phyloP scores from a whole-genome alignment of 1,284 basidiomycete species.

The Irpex sp. region DNA sequence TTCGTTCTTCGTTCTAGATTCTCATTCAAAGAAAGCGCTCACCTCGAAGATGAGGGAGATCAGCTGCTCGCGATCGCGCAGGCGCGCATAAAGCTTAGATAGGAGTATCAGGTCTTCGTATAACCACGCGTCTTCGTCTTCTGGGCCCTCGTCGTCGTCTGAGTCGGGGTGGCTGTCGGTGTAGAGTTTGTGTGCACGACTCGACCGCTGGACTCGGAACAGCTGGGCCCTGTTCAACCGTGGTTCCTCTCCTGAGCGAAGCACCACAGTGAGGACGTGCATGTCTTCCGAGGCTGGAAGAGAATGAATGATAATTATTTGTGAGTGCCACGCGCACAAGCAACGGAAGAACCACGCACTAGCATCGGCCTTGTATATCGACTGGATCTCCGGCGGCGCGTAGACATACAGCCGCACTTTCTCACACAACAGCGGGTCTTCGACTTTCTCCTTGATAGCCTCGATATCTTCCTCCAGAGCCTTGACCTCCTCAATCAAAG shows the following conservation, averaged over 20 bases:
- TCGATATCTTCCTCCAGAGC: conserved; percentile 82
- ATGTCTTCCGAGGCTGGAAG: conserved; percentile 59
- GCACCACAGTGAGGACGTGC: conserved; percentile 78
- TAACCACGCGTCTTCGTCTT: conserved; percentile 91
- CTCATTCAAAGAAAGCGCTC: conserved; percentile 18
- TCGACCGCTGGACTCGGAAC: conserved; percentile 70
- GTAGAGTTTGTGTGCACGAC: conserved; percentile 66
- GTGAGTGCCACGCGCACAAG: not conserved
- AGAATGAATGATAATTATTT: not conserved
- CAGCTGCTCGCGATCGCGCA: conserved; percentile 89
- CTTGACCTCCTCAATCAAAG: conserved; percentile 84
- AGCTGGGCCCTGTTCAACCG: conserved; percentile 70
- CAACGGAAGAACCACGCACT: conserved; percentile 36
- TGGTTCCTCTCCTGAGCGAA: conserved; percentile 79
- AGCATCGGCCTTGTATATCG: conserved; percentile 75
- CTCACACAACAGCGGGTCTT: conserved; percentile 82
- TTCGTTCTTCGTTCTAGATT: not conserved
- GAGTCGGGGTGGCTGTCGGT: conserved; percentile 69
- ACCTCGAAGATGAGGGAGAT: conserved; percentile 95
- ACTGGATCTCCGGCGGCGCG: conserved; percentile 84
- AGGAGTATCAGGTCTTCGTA: conserved; percentile 86
- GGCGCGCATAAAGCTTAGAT: conserved; percentile 68
- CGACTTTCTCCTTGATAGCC: conserved; percentile 82
- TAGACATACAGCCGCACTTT: conserved; percentile 86
- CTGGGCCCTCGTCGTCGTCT: conserved; percentile 89